Conservation (phyloP, 2,329 filamentous ascomycete species). For the Epichloe brachyelytri region DNA sequence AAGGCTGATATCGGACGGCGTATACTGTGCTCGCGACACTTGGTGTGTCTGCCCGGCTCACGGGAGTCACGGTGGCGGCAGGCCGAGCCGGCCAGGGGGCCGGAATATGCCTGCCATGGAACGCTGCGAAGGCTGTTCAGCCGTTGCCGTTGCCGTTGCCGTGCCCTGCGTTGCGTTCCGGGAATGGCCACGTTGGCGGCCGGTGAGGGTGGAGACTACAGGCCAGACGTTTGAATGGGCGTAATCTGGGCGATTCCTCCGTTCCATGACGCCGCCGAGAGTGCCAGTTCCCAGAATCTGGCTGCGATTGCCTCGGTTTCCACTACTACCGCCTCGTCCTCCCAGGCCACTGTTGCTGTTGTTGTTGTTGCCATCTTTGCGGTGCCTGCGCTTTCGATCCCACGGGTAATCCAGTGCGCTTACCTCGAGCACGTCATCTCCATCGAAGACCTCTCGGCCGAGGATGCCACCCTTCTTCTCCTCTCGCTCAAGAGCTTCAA, state of each 20-base stretch:
- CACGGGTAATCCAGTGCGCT: constrained; percentile 38
- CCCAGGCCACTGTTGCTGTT: constrained; percentile 4
- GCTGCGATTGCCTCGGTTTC: constrained; percentile 18
- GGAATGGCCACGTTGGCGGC: constrained; percentile 14
- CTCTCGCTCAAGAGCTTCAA: constrained; percentile 82
- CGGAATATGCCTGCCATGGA: constrained; percentile 27
- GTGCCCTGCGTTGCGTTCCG: constrained; percentile 9
- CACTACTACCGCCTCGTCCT: constrained; percentile 11
- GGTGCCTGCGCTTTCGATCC: constrained; percentile 25
- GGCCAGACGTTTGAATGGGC: constrained; percentile 15
- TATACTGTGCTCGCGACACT: constrained; percentile 54
- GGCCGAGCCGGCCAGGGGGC: constrained; percentile 46
- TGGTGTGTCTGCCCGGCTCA: constrained; percentile 49
- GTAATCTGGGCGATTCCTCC: neutral
- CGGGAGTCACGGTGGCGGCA: constrained; percentile 38
- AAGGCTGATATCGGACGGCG: constrained; percentile 46
- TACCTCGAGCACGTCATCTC: constrained; percentile 77
- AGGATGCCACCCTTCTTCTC: constrained; percentile 90
- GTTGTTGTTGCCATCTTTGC: constrained; percentile 15
- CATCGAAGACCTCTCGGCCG: constrained; percentile 82
- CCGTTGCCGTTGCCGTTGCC: constrained; percentile 3
- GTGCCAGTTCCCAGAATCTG: neutral
- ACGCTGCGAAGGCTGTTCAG: constrained; percentile 15
- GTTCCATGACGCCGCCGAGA: constrained; percentile 2
- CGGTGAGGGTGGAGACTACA: constrained; percentile 14